phyloP scores from a whole-genome alignment of 2,329 filamentous ascomycete genomes.

The Chaetoscypha palmicola region DNA sequence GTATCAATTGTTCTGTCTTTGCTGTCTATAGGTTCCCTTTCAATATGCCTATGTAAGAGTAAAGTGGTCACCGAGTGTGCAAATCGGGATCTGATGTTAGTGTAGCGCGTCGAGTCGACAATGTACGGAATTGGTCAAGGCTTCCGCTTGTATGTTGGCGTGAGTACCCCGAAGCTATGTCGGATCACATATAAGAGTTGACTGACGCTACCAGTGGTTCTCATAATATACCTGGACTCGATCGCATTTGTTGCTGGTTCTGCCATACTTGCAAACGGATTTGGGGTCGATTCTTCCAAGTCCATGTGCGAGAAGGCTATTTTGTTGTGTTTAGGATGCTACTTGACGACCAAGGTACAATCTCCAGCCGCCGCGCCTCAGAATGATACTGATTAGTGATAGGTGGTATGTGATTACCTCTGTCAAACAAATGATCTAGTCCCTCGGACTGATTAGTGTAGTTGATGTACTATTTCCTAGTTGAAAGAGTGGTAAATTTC shows the following conservation, averaged over 20 bases:
- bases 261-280: conserved; percentile 48
- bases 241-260: conserved; percentile 53
- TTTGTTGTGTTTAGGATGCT: conserved; percentile 53
- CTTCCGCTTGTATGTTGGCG: conserved; percentile 26
- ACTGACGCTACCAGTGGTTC: conserved; percentile 41
- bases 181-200: background rate
- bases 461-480: conserved; percentile 57
- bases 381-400: conserved; percentile 1
- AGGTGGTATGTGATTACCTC: conserved; percentile 5
- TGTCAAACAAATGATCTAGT: background rate
- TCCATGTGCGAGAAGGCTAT: conserved; percentile 51
- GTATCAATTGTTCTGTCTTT: conserved; percentile 1
- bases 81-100: background rate
- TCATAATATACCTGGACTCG: conserved; percentile 54
- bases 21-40: conserved; percentile 9
- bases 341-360: conserved; percentile 54
- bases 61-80: background rate
- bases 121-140: conserved; percentile 21
- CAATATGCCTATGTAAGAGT: conserved; percentile 23
- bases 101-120: conserved; percentile 23
- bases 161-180: conserved; percentile 10
- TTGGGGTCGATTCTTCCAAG: conserved; percentile 46
- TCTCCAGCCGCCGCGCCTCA: background rate
- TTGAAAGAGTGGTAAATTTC: conserved; percentile 50
- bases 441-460: conserved; percentile 8